These are phyloP conservation scores for Scleromitrula shiraiana DNA, from an alignment of 2,329 filamentous ascomycete species.

Conservation along the genomic window DNA sequence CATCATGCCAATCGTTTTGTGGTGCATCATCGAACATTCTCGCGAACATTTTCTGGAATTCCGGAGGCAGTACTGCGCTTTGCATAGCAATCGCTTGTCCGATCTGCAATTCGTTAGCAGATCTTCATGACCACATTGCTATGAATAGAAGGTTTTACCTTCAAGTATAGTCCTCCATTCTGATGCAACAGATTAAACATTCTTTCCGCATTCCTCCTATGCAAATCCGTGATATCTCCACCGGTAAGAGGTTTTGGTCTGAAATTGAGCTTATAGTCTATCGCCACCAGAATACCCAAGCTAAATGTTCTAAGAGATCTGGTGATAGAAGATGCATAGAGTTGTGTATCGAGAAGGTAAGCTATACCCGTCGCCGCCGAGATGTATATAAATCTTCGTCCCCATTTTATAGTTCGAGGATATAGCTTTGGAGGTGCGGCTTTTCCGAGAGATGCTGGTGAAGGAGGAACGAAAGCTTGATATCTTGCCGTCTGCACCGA, in stretches of 20 bases:
- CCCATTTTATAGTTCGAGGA: conserved; percentile 62
- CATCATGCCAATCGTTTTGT: conserved; percentile 80
- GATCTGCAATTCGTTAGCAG: conserved; percentile 40
- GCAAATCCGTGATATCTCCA: conserved; percentile 66
- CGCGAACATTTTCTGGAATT: conserved; percentile 93
- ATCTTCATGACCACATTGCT: background rate
- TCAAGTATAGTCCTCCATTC: conserved; percentile 92
- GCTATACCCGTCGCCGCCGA: conserved; percentile 50
- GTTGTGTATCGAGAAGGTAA: conserved; percentile 62
- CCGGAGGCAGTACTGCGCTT: conserved; percentile 82
- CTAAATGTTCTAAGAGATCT: conserved; percentile 77
- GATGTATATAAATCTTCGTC: conserved; percentile 61
- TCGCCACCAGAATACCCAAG: conserved; percentile 68
- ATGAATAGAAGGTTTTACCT: conserved; percentile 32
- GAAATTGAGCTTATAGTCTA: conserved; percentile 98
- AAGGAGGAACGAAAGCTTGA: conserved; percentile 64
- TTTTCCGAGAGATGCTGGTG: conserved; percentile 68
- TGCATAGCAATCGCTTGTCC: conserved; percentile 99
- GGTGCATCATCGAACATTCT: conserved; percentile 98
- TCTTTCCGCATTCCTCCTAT: conserved; percentile 74
- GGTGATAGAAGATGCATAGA: conserved; percentile 71
- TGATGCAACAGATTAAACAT: conserved; percentile 71
- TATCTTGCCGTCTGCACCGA: conserved; percentile 37
- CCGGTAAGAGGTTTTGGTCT: conserved; percentile 67
- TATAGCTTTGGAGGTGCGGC: conserved; percentile 65